Conservation (phyloP, 768 basidiomycete species). For the Floccularia luteovirens region DNA sequence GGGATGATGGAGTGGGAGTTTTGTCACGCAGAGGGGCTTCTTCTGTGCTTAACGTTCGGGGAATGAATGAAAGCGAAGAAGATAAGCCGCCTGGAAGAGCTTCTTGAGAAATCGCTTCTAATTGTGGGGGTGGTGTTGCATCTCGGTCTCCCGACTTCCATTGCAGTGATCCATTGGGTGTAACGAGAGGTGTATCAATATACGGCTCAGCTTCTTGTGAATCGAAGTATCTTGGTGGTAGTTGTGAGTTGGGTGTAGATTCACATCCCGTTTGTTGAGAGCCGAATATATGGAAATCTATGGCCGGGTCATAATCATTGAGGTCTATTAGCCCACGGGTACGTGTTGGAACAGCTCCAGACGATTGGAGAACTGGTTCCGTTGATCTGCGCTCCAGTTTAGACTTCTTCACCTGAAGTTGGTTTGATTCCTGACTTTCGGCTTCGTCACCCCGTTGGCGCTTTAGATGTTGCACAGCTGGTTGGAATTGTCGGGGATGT, state of each 20-base stretch:
- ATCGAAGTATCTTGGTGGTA: slow-evolving; percentile 19
- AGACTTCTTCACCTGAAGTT: slow-evolving; percentile 11
- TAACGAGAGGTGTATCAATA: slow-evolving; percentile 44
- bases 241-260: slow-evolving; percentile 13
- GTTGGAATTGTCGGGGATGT: slow-evolving; percentile 42
- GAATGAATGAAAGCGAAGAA: slow-evolving; percentile 25
- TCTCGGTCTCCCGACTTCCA: slow-evolving; percentile 25
- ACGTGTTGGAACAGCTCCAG: slow-evolving; percentile 10
- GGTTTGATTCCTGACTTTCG: not conserved
- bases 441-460: not conserved
- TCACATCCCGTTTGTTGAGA: slow-evolving; percentile 13
- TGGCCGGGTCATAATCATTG: slow-evolving; percentile 10
- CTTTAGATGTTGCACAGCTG: slow-evolving; percentile 12
- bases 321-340: slow-evolving; percentile 18
- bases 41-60: slow-evolving; percentile 4
- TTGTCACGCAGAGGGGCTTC: slow-evolving; percentile 1
- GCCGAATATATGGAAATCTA: slow-evolving; percentile 5
- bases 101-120: slow-evolving; percentile 23
- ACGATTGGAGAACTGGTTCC: slow-evolving; percentile 18
- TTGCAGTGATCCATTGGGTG: slow-evolving; percentile 47
- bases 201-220: slow-evolving; percentile 40
- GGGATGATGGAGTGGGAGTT: slow-evolving; percentile 6
- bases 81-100: slow-evolving; percentile 21
- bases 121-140: slow-evolving; percentile 25
- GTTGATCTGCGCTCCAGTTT: slow-evolving; percentile 24